phyloP scores from a whole-genome alignment of 495 filamentous ascomycete genomes.

The Xylaria sp. region DNA sequence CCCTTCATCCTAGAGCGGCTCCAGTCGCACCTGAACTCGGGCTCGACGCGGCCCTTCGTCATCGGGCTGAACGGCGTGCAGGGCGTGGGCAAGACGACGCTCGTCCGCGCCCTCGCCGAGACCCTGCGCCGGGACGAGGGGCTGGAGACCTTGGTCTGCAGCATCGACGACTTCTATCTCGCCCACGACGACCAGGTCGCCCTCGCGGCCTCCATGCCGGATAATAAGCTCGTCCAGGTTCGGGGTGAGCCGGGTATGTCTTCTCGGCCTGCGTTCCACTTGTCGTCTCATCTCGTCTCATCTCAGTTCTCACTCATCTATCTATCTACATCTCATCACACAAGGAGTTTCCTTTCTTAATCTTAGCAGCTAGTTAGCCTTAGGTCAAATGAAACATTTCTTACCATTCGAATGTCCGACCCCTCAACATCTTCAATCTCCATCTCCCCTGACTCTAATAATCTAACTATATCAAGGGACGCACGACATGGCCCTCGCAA shows the following conservation, averaged over 20 bases:
- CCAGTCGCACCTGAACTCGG: conserved; percentile 53
- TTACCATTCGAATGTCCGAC: background rate
- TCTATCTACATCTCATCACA: background rate
- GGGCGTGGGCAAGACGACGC: conserved; percentile 89
- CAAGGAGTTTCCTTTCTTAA: background rate
- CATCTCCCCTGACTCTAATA: background rate
- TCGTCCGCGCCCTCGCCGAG: conserved; percentile 72
- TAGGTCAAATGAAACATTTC: no score
- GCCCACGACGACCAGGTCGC: conserved; percentile 72
- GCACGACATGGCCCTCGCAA: conserved; percentile 76
- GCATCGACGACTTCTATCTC: conserved; percentile 93
- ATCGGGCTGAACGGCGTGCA: conserved; percentile 75
- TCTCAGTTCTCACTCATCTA: no score
- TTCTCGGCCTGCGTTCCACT: background rate
- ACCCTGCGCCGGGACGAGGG: conserved; percentile 71
- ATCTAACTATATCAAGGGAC: conserved; percentile 59
- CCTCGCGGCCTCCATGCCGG: conserved; percentile 67
- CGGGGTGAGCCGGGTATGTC: conserved; percentile 74
- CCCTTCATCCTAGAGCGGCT: conserved; percentile 80
- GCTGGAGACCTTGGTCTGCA: conserved; percentile 76
- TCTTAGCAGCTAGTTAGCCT: background rate
- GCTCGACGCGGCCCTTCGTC: conserved; percentile 56
- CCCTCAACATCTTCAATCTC: background rate
- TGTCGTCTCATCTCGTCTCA: background rate
- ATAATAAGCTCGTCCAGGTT: conserved; percentile 80